phyloP scores from a whole-genome alignment of 176 grass and related monocot species.

The Zoysia japonica region DNA sequence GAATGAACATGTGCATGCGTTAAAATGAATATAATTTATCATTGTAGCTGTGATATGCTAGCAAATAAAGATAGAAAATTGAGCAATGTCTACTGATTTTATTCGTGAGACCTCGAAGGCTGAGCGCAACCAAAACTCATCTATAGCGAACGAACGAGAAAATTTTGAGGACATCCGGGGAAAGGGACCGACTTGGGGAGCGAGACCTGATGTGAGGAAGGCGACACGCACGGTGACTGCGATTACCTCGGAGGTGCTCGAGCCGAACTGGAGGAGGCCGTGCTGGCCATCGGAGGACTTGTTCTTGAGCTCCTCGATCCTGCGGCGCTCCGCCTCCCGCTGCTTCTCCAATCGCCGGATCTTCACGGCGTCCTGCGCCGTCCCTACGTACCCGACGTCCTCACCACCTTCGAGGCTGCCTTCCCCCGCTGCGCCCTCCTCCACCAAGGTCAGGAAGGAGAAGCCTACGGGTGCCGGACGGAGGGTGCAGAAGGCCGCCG shows the following conservation, averaged over 20 bases:
- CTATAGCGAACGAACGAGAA: neutral
- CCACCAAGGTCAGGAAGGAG: neutral
- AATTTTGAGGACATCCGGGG: neutral
- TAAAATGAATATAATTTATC: neutral
- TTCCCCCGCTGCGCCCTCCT: neutral
- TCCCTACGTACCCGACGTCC: slow-evolving; percentile 93
- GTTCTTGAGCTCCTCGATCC: slow-evolving; percentile 91
- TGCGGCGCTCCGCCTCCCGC: slow-evolving; percentile 90
- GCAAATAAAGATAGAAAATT: neutral
- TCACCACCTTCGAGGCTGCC: neutral
- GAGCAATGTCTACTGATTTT: too few species aligned
- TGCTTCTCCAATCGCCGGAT: slow-evolving; percentile 99
- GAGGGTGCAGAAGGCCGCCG: neutral
- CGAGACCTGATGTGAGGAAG: neutral
- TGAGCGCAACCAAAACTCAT: neutral
- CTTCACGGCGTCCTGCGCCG: slow-evolving; percentile 87
- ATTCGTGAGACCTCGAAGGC: neutral
- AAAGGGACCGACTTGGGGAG: neutral
- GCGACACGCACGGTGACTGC: neutral
- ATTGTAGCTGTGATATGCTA: neutral
- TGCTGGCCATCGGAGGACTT: slow-evolving; percentile 76
- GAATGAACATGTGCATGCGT: neutral
- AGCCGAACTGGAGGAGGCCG: slow-evolving; percentile 98
- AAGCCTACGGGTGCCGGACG: neutral
- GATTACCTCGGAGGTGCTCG: slow-evolving; percentile 92